Conservation (phyloP, 345 rosid species). For the Salix brachista region DNA sequence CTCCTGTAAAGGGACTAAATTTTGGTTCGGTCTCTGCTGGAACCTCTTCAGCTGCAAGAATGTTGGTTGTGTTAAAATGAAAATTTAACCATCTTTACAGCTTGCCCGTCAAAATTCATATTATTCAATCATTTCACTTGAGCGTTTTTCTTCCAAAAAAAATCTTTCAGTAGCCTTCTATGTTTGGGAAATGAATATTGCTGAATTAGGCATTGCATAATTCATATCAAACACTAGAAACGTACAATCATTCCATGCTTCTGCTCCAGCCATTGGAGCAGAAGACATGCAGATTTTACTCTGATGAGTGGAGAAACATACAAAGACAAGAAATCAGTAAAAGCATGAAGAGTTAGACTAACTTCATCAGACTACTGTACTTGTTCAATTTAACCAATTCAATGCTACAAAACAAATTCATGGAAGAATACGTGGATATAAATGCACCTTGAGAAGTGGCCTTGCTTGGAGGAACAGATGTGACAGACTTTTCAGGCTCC, state of each 20-base stretch:
- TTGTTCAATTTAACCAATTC: neutral
- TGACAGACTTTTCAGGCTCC: constrained; percentile 76
- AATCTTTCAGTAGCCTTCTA: neutral
- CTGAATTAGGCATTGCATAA: neutral
- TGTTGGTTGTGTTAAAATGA: neutral
- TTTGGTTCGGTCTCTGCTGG: constrained; percentile 56
- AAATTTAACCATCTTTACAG: neutral
- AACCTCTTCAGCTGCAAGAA: constrained; percentile 59
- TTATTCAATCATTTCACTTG: neutral
- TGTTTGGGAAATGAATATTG: neutral
- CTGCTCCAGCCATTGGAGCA: neutral
- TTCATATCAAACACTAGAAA: neutral
- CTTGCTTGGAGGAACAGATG: constrained; percentile 45
- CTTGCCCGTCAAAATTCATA: neutral
- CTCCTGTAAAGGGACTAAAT: constrained; percentile 81
- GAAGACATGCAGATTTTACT: neutral
- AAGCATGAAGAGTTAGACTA: neutral
- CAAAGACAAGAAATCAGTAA: neutral
- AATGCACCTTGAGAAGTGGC: constrained; percentile 56
- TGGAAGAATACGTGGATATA: neutral
- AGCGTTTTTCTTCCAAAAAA: neutral
- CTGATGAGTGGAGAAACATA: neutral
- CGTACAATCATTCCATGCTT: neutral
- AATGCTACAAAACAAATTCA: neutral
- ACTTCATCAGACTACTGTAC: neutral